phyloP scores from a whole-genome alignment of 164 flowering plant genomes.

The Saururus chinensis region DNA sequence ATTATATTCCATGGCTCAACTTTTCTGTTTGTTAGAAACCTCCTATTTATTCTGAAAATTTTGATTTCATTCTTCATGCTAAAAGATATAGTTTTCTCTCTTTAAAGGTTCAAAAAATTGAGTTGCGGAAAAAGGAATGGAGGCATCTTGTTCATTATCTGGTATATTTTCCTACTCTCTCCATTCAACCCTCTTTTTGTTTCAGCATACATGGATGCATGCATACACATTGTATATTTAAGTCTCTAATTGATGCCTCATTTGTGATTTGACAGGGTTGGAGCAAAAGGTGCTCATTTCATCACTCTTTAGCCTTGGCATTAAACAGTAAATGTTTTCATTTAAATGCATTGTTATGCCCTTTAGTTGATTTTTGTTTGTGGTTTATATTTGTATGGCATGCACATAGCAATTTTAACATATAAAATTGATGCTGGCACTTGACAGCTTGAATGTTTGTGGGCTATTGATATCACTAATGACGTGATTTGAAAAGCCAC shows the following conservation, averaged over 20 bases:
- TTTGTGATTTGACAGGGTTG: conserved; percentile 56
- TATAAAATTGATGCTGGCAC: too few species aligned
- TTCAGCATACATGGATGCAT: not conserved
- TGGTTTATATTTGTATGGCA: not conserved
- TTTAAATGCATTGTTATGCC: not conserved
- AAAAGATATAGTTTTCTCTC: not conserved
- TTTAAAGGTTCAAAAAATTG: conserved; percentile 67
- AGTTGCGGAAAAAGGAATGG: conserved; percentile 61
- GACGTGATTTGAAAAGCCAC: too few species aligned
- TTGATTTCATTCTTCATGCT: not conserved
- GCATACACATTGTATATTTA: not conserved
- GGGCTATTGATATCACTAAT: too few species aligned
- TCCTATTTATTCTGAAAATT: not conserved
- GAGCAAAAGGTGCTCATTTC: conserved; percentile 54
- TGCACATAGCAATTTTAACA: not conserved
- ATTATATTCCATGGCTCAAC: too few species aligned
- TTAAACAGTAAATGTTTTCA: not conserved
- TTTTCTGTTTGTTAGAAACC: not conserved
- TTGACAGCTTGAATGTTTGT: too few species aligned
- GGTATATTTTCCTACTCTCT: conserved; percentile 30
- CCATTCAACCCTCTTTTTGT: not conserved
- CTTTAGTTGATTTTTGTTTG: not conserved
- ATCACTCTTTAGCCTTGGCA: conserved; percentile 1
- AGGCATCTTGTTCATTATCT: conserved; percentile 87
- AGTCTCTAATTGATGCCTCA: not conserved